These are phyloP conservation scores for Rhizopogon parksii DNA, from an alignment of 1,284 basidiomycete species.

Conservation along the genomic window DNA sequence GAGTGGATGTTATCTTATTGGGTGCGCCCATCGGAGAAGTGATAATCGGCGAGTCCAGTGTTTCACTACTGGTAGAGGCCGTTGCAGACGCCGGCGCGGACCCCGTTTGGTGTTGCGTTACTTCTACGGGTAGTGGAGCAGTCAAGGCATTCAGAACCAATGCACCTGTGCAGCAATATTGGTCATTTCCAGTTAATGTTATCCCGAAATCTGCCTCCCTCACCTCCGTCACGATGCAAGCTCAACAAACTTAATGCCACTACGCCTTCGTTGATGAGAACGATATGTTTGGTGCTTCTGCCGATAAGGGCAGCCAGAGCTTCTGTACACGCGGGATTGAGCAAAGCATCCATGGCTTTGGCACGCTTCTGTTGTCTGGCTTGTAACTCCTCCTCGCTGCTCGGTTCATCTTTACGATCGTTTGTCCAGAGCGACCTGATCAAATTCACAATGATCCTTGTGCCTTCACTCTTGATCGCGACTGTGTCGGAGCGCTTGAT, in stretches of 20 bases:
- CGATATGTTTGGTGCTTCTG: conserved; percentile 72
- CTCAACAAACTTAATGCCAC: conserved; percentile 77
- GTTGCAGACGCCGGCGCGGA: conserved; percentile 38
- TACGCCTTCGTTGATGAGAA: conserved; percentile 86
- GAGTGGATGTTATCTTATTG: conserved; percentile 37
- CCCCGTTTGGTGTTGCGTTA: conserved; percentile 24
- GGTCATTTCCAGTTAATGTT: not conserved
- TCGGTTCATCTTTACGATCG: conserved; percentile 32
- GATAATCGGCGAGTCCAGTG: conserved; percentile 35
- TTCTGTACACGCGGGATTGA: conserved; percentile 46
- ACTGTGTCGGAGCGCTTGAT: conserved; percentile 76
- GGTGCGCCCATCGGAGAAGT: conserved; percentile 33
- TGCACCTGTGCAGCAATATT: conserved; percentile 36
- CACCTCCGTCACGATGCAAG: conserved; percentile 59
- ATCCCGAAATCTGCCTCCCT: conserved; percentile 20
- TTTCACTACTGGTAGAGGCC: conserved; percentile 34
- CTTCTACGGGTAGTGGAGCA: conserved; percentile 43
- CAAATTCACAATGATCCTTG: conserved; percentile 80
- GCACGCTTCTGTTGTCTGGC: conserved; percentile 43
- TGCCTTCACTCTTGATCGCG: conserved; percentile 82
- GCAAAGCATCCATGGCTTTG: conserved; percentile 48
- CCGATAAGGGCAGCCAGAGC: conserved; percentile 70
- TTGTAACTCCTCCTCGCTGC: conserved; percentile 19
- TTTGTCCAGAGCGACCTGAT: conserved; percentile 65
- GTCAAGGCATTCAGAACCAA: conserved; percentile 55